Base-by-base conservation (phyloP, 768 basidiomycete genomes). In the Phaffia australis region DNA sequence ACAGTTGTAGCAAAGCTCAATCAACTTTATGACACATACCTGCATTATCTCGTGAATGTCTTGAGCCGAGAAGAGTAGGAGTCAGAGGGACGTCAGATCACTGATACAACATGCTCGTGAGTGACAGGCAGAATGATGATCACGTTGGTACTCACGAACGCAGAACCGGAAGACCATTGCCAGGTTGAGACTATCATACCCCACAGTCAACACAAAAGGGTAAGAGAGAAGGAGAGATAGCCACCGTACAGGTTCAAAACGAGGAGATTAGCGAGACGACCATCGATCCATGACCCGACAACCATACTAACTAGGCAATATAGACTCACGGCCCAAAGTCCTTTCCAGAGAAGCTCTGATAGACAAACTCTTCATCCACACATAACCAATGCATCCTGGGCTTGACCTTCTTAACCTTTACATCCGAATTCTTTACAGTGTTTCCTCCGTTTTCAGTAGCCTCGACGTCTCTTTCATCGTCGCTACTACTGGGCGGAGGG, bases 331-430 rank as follows among this genome's bases (percentile, higher is more conserved):
- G 91, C 18, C 91, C 91, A 85, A 89, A 93, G 76, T 95, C 91
- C 75, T 90, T 85, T 19, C 35, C 35, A 76, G 87, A 93, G 82
- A 95, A 95, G 42, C 87, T 89, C 70, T 91, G 82, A 79, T 95
- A 95, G 71, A 87, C 81, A 48, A 95, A 81, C 71, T 90, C 87
- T 80, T 92, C 87, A 77, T 95, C 91, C 78, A 94, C 84, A 65
- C 87, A 89, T 79, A 94, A 91, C 78, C 87, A 94, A 78, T 89
- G 88, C 76, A 88, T 89, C n/a, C 66, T 61, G 27, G 56, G 21
- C 23, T 51, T 48, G n/a, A 50, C 54, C 6, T 42, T 42, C 18
- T 50, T 25, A n/a, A 54, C 46, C 64, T 69, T n/a, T 4, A 19
- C 47, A 27, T 25, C 25, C 30, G 51, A 56, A 42, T 32, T 42